Evolutionary conservation across 1,139 yeast species (phyloP), one percentile per base, ranked within the genome.

Genomic region (Diutina mesorugosa): DNA sequence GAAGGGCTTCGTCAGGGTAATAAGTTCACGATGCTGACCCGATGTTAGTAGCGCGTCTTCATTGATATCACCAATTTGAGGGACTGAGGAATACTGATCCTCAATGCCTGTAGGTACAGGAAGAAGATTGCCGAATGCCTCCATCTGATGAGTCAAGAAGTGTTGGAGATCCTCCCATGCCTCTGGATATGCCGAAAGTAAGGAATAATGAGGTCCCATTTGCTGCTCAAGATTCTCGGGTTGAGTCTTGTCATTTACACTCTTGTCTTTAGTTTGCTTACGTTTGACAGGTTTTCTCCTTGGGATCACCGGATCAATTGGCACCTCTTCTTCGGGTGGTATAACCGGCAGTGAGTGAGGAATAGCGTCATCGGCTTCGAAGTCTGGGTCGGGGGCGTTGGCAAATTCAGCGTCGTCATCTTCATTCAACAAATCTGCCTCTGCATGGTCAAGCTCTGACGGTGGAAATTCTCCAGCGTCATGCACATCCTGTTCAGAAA

Each of bases 11-110:
- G 47, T 48, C 45, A 29, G 26, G 9, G 30, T 18, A 6, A 41
- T 21, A 21, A 53, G 26, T 21, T 54, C 51, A 18, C 51, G 51
- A 35, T 45, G 55, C 9, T 55, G 54, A 6, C 47, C 55, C n/a
- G 35, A 26, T 10, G 46, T 41, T 12, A 50, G 26, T 12, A 50
- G 18, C 10, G 28, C 29, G 16, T 50, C 53, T 12, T n/a, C 45
- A 32, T 32, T 38, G 16, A 32, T 30, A 16, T 10, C n/a, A 6
- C 29, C 53, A 10, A 50, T 8, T 4, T 32, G 28, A 14, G 45
- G 28, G 6, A 32, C 53, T 4, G 53, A 16, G 14, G 5, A n/a
- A 32, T 29, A 32, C 21, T n/a, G 41, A 8, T 50, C 53, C 10
- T 30, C 45, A 12, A 30, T 10, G n/a, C 53, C 53, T 4, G 53